phyloP scores from a whole-genome alignment of 345 rosid genomes.

The Eucalyptus curtisii region DNA sequence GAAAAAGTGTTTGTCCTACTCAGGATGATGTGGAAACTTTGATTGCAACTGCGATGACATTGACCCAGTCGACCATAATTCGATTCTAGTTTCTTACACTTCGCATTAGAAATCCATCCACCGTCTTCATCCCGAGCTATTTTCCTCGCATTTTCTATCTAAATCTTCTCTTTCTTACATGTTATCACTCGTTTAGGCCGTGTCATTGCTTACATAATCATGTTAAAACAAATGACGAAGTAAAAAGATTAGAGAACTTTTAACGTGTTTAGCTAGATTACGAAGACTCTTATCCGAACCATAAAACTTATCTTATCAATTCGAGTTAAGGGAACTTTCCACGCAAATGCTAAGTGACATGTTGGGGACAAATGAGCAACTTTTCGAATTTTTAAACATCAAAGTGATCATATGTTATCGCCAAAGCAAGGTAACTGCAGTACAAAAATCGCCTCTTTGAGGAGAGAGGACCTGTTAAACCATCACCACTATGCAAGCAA shows the following conservation, averaged over 20 bases:
- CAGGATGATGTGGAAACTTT: conserved; percentile 24
- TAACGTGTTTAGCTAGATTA: background rate
- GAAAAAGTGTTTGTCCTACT: conserved; percentile 39
- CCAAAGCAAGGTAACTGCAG: background rate
- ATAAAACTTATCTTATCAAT: background rate
- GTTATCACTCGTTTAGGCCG: background rate
- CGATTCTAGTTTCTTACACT: background rate
- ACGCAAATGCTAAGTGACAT: background rate
- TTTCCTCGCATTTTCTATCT: background rate
- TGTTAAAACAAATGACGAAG: background rate
- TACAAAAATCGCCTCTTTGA: background rate
- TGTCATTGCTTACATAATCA: background rate
- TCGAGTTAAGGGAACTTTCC: background rate
- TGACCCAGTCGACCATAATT: background rate
- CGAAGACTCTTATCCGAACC: background rate
- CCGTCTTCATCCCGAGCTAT: background rate
- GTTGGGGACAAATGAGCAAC: background rate
- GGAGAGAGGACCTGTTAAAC: background rate
- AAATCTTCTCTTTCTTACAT: background rate
- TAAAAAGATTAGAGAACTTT: background rate
- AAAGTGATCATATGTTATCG: background rate
- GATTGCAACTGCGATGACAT: background rate
- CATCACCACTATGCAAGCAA: conserved; percentile 2
- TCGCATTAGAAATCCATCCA: background rate
- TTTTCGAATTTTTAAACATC: background rate